Percentiles rank a stretch among this genome's conserved stretches.
These are phyloP conservation scores for Ophiocytium majus DNA, from an alignment of 352 stramenopile genomes.

Conservation along the genomic window DNA sequence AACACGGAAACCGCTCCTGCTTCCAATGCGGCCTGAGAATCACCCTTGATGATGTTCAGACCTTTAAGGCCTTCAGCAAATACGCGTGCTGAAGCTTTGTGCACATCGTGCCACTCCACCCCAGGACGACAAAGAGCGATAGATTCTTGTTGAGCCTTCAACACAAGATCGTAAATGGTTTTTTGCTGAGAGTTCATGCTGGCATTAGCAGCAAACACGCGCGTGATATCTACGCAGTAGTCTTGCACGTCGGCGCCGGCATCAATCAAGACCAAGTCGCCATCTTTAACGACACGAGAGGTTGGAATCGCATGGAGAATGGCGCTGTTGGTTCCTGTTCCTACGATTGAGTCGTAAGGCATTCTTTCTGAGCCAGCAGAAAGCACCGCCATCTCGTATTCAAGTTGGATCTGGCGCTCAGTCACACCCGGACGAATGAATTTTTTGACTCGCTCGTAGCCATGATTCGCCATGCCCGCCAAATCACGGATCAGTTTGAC, in stretches of 20 bases:
- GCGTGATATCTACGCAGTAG: slow-evolving; percentile 9
- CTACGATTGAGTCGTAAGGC: slow-evolving; percentile 8
- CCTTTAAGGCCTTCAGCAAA: neutral
- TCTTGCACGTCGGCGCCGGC: neutral
- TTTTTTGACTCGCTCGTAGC: neutral
- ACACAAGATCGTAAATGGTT: slow-evolving; percentile 11
- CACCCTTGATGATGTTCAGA: neutral
- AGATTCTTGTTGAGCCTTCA: neutral
- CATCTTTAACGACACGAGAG: neutral
- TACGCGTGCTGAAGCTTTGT: neutral
- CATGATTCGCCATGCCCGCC: neutral
- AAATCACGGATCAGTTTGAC: neutral
- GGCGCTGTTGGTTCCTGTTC: neutral
- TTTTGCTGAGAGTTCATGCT: neutral
- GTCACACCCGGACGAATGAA: slow-evolving; percentile 2
- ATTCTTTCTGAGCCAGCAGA: neutral
- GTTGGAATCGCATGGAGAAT: slow-evolving; percentile 8
- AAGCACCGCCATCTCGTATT: slow-evolving; percentile 4
- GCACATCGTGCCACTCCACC: neutral
- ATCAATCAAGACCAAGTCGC: neutral
- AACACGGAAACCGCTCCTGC: neutral
- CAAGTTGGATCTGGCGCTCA: neutral
- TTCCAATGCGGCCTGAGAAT: neutral
- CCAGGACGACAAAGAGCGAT: neutral
- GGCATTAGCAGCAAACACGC: neutral